Conservation (phyloP, 768 basidiomycete species). For the Boletus coccyginus region DNA sequence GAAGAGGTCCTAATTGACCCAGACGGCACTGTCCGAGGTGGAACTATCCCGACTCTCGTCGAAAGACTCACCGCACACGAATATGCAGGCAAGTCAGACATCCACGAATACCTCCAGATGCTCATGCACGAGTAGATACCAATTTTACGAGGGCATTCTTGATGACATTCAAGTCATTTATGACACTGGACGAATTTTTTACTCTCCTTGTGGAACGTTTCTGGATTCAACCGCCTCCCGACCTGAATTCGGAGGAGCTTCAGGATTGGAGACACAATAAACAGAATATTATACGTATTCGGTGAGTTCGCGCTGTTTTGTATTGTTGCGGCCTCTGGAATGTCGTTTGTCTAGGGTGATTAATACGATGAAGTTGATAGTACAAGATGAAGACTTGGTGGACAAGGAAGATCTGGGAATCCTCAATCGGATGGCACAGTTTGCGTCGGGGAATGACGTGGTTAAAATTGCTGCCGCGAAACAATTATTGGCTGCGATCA, state of each 20-base stretch:
- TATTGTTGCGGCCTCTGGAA: not conserved
- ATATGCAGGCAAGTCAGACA: slow-evolving; percentile 44
- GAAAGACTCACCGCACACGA: slow-evolving; percentile 68
- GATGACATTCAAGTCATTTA: slow-evolving; percentile 70
- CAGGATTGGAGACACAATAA: slow-evolving; percentile 57
- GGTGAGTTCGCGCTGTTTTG: slow-evolving; percentile 36
- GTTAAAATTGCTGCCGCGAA: slow-evolving; percentile 44
- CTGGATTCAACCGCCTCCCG: slow-evolving; percentile 49
- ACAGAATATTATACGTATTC: slow-evolving; percentile 55
- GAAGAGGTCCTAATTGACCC: slow-evolving; percentile 61
- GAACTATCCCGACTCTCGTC: slow-evolving; percentile 57
- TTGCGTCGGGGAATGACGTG: slow-evolving; percentile 44
- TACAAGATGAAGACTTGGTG: slow-evolving; percentile 51
- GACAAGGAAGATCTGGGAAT: slow-evolving; percentile 54
- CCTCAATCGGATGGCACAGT: slow-evolving; percentile 51
- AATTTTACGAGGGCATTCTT: slow-evolving; percentile 61
- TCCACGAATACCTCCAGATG: not conserved
- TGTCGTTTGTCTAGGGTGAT: slow-evolving; percentile 44
- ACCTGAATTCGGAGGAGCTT: slow-evolving; percentile 41
- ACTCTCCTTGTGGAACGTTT: slow-evolving; percentile 54
- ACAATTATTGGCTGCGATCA: slow-evolving; percentile 45
- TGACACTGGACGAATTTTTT: slow-evolving; percentile 52
- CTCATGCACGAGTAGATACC: slow-evolving; percentile 39
- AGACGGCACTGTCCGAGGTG: slow-evolving; percentile 60
- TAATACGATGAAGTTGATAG: slow-evolving; percentile 61